Evolutionary conservation across 345 rosid genomes (phyloP).

Genomic region (Arabidopsis suecica): DNA sequence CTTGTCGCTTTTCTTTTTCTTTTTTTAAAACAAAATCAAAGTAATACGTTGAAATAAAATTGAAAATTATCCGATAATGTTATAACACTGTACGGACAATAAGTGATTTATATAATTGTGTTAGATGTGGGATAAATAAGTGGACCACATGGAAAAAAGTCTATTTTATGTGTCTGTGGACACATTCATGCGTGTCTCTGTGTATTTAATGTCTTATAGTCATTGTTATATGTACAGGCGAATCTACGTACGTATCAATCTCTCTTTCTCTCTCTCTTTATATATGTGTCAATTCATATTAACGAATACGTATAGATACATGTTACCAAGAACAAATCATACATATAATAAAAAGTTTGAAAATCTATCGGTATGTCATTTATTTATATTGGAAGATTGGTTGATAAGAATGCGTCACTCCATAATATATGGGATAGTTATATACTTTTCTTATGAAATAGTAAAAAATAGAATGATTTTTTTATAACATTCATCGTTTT

Average conservation of each 20-base stretch:
- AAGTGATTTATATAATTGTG: slow-evolving; percentile 14
- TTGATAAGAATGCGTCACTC: neutral
- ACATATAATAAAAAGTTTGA: neutral
- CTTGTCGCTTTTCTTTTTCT: slow-evolving; percentile 35
- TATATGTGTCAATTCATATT: neutral
- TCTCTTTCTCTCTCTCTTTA: neutral
- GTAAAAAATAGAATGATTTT: neutral
- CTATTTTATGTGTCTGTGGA: slow-evolving; percentile 37
- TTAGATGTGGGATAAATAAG: slow-evolving; percentile 44
- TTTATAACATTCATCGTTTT: neutral
- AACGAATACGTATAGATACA: slow-evolving; percentile 13
- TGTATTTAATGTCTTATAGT: slow-evolving; percentile 41
- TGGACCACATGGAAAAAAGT: slow-evolving; percentile 40
- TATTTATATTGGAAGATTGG: neutral
- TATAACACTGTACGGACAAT: slow-evolving; percentile 56
- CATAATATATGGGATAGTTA: neutral
- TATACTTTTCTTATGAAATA: neutral
- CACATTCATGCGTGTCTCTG: slow-evolving; percentile 44
- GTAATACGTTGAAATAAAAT: neutral
- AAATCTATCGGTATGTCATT: neutral
- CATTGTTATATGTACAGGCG: slow-evolving; percentile 35
- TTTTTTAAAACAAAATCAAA: neutral
- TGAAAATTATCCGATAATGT: slow-evolving; percentile 29
- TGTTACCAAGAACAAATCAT: slow-evolving; percentile 9
- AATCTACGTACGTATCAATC: slow-evolving; percentile 32